Evolutionary conservation across 495 filamentous ascomycete genomes (phyloP).

Genomic region (Talaromyces borbonicus): DNA sequence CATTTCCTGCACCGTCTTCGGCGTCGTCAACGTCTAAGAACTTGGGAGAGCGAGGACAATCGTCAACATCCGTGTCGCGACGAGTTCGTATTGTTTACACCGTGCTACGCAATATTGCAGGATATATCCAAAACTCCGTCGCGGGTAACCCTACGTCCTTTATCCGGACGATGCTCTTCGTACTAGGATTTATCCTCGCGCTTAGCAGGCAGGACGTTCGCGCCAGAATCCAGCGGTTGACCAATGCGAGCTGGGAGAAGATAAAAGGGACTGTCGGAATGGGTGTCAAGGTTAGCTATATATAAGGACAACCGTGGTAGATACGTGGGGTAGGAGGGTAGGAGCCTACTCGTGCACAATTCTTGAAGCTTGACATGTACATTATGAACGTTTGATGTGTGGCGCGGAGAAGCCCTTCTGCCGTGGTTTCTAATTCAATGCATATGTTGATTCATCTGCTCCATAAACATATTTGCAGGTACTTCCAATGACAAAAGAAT

Average conservation of each 20-base stretch:
- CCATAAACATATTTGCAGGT: no score
- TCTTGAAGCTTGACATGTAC: not conserved
- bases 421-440: no score
- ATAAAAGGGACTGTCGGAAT: constrained; percentile 79
- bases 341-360: no score
- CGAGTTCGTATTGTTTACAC: constrained; percentile 24
- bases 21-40: constrained; percentile 24
- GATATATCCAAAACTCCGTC: constrained; percentile 51
- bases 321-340: no score
- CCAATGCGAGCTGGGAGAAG: constrained; percentile 71
- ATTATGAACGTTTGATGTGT: not conserved
- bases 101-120: constrained; percentile 51
- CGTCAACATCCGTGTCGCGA: constrained; percentile 19
- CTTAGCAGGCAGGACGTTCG: constrained; percentile 65
- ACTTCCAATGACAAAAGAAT: no score
- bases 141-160: constrained; percentile 64
- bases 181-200: constrained; percentile 70
- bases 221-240: constrained; percentile 57
- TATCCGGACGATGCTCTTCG: constrained; percentile 66
- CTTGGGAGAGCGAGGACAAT: constrained; percentile 30
- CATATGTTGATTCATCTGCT: no score
- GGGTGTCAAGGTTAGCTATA: constrained; percentile 97
- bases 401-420: no score
- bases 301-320: constrained; percentile 46
- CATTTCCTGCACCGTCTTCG: constrained; percentile 24